A percentile compares a stretch with the other conserved stretches of the same genome.
phyloP scores from a whole-genome alignment of 352 stramenopile species.

The Phytophthora colocasiae region DNA sequence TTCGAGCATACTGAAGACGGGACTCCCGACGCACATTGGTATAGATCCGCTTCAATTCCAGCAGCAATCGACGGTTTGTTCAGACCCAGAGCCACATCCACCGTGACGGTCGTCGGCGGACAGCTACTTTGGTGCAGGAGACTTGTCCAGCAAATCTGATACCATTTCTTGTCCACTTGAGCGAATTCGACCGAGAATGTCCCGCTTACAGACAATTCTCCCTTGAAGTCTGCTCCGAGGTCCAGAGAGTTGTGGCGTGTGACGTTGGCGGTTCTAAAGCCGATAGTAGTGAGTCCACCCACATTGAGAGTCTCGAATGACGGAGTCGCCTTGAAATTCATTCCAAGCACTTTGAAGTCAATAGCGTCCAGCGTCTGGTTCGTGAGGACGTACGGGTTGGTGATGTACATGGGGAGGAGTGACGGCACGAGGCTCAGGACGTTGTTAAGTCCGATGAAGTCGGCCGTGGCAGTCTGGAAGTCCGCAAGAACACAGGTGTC shows the following conservation, averaged over 20 bases:
- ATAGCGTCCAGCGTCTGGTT: slow-evolving; percentile 40
- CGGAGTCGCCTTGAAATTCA: slow-evolving; percentile 41
- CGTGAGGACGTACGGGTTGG: slow-evolving; percentile 33
- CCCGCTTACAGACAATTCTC: slow-evolving; percentile 41
- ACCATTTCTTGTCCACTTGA: slow-evolving; percentile 69
- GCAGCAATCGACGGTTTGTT: slow-evolving; percentile 39
- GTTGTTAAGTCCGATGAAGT: slow-evolving; percentile 44
- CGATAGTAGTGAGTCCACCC: slow-evolving; percentile 42
- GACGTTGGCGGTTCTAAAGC: slow-evolving; percentile 47
- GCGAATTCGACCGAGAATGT: slow-evolving; percentile 54
- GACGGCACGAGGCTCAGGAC: slow-evolving; percentile 30
- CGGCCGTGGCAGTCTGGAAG: slow-evolving; percentile 27
- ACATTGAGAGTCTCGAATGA: slow-evolving; percentile 39
- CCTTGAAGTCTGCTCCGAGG: slow-evolving; percentile 50
- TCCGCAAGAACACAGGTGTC: slow-evolving; percentile 33
- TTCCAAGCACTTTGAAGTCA: slow-evolving; percentile 37
- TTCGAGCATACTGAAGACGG: slow-evolving; percentile 48
- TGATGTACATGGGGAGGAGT: slow-evolving; percentile 41
- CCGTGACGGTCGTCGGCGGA: slow-evolving; percentile 35
- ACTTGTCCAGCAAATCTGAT: slow-evolving; percentile 62
- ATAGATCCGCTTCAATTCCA: slow-evolving; percentile 42
- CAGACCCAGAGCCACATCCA: slow-evolving; percentile 47
- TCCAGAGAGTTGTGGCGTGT: slow-evolving; percentile 43
- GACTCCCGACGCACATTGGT: slow-evolving; percentile 39
- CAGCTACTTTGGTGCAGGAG: slow-evolving; percentile 50